Base-by-base conservation (phyloP, 108 stramenopile species). In the Discostella pseudostelligera region DNA sequence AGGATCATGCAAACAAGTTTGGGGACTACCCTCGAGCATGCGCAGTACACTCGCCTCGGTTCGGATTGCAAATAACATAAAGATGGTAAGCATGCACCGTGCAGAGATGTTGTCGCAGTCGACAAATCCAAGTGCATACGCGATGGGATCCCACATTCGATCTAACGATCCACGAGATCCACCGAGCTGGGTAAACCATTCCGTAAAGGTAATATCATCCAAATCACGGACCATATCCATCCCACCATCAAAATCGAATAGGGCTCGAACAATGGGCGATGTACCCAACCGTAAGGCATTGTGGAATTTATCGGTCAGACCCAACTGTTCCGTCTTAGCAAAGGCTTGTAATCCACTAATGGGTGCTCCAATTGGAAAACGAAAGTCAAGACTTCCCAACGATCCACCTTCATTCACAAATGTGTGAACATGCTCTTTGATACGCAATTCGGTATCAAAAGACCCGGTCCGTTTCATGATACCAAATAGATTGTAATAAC, bases 401-500 rank as follows among this genome's bases (percentile, higher is more conserved):
- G 78, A 71, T 24, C 97, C 97, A 28, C 95, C 95, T 45, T 90
- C 84, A 68, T 97, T 97, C 25, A 97, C 88, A 81, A 96, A 97
- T 49, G 92, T 94, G 69, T 97, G 97, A 19, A 85, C 66, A 72
- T 97, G 97, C 36, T 94, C 93, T 80, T 97, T 97, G 58, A 97
- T 84, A 20, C 97, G 85, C 22, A 97, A 76, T 40, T 88, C 81
- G 51, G 85, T 67, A 61, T 96, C 93, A 59, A 96, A 96, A 10
- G 76, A 78, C 12, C 94, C 95, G 14, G 93, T 90, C n/a, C 97
- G 86, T 48, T 94, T 90, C 94, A 97, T 95, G 70, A 97, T 97
- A n/a, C 97, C 97, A 67, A 94, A 97, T 28, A 97, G 86, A 65
- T 97, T 97, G 87, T 97, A 97, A 76, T 97, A 97, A 65, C 97